Evolutionary conservation across 2,329 filamentous ascomycete species (phyloP).

Genomic region (Talaromyces pinophilus): DNA sequence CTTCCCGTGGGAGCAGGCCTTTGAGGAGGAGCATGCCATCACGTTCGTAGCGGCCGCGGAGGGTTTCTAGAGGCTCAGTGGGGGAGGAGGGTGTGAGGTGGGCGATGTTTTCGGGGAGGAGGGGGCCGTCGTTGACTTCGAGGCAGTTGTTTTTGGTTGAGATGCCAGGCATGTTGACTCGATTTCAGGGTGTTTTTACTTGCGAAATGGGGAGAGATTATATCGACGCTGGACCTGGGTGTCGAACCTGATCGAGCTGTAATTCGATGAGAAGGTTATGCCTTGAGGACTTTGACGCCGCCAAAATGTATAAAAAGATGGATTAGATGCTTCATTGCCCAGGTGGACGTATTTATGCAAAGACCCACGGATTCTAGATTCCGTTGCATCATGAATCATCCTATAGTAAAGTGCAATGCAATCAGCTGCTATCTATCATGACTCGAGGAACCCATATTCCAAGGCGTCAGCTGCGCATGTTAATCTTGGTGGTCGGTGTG

Average conservation of each 20-base stretch:
- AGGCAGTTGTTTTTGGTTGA: constrained; percentile 29
- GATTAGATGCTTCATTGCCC: too few relatives aligned
- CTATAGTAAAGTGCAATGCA: background rate
- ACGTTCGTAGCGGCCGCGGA: constrained; percentile 49
- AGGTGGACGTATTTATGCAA: background rate
- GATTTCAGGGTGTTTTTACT: background rate
- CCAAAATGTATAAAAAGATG: background rate
- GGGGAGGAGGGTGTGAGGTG: constrained; percentile 48
- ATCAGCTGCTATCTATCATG: background rate
- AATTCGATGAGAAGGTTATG: background rate
- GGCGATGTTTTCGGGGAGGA: constrained; percentile 48
- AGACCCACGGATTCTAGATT: background rate
- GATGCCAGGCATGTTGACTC: constrained; percentile 12
- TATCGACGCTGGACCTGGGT: background rate
- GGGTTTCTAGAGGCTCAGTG: constrained; percentile 49
- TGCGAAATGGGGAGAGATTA: too few relatives aligned
- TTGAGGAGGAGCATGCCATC: constrained; percentile 61
- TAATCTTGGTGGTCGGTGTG: too few relatives aligned
- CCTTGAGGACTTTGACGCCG: background rate
- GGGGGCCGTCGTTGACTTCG: constrained; percentile 50
- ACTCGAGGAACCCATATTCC: too few relatives aligned
- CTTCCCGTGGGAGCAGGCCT: constrained; percentile 53
- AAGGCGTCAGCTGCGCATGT: too few relatives aligned
- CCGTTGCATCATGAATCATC: background rate
- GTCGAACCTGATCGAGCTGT: background rate